These are phyloP conservation scores for Naganishia onofrii DNA, from an alignment of 768 basidiomycete genomes.

Conservation along the genomic window DNA sequence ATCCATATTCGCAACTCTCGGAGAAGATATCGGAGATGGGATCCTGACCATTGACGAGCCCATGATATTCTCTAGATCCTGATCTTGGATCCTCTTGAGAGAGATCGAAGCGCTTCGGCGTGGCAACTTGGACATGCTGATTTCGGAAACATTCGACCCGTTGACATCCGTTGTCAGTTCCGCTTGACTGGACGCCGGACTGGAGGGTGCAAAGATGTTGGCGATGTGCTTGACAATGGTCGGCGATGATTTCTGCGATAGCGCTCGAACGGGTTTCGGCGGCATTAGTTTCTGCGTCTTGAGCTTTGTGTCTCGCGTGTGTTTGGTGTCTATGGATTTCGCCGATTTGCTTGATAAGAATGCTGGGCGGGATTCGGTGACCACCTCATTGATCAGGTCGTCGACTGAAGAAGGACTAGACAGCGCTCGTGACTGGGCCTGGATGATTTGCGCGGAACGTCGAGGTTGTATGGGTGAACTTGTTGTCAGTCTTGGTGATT, in stretches of 20 bases:
- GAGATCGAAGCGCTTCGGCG: slow-evolving; percentile 25
- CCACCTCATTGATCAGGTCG: background rate
- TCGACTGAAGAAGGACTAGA: background rate
- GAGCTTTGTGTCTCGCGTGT: no score
- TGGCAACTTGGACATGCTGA: background rate
- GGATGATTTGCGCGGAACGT: background rate
- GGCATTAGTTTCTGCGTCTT: background rate
- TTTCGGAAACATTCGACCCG: background rate
- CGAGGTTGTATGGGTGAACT: background rate
- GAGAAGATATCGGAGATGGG: slow-evolving; percentile 1
- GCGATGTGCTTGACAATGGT: slow-evolving; percentile 10
- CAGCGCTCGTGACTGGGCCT: background rate
- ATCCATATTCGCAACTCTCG: background rate
- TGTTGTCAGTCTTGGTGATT: background rate
- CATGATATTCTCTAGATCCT: slow-evolving; percentile 30
- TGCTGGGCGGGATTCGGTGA: background rate
- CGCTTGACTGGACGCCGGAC: background rate
- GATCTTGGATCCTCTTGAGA: slow-evolving; percentile 30
- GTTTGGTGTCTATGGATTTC: background rate
- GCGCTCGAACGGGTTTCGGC: slow-evolving; percentile 8
- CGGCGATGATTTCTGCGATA: slow-evolving; percentile 10
- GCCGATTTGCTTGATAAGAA: background rate
- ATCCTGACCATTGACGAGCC: slow-evolving; percentile 12
- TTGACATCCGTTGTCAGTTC: background rate
- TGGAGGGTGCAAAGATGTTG: slow-evolving; percentile 19